Base-by-base conservation (phyloP, 1,284 basidiomycete species). In the Ceratobasidium sp. region DNA sequence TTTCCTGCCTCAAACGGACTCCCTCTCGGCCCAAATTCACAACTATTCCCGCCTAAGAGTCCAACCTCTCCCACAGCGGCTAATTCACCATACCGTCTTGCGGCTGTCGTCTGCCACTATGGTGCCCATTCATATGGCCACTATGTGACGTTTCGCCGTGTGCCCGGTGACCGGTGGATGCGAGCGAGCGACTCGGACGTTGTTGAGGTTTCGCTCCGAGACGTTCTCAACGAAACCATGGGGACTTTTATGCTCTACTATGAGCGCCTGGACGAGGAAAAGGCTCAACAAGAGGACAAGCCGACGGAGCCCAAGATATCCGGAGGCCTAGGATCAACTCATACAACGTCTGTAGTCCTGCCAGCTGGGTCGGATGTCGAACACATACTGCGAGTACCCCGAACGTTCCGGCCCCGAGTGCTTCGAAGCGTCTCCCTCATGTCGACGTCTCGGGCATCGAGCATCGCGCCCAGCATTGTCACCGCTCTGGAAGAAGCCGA, bases 171-270 rank as follows among this genome's bases (percentile, higher is more conserved):
- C 11, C 78, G 90, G 1, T 97, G 95, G 95, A 82, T 95, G 72
- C 83, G 92, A 71, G 88, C 94, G 74, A 92, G 90, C 77, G 95
- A 97, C 80, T 92, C 94, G 75, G 83, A 86, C 12, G 94, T 96
- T 64, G 83, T 86, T 46, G 91, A 93, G 77, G 89, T 91, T 46
- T 89, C 89, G 36, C 84, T 94, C 60, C 88, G 92, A 80, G 84
- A 84, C 69, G 90, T 95, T 75, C 80, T 93, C 61, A 83, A 84
- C 74, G 91, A 93, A 79, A 88, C 88, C 48, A 83, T 85, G 16
- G 87, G 87, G 51, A 91, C 87, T 61, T 95, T 96, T 79, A 92
- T 97, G 90, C 84, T 96, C 49, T 96, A 94, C 78, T 97, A 97
- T 78, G 94, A 97, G 82, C 85, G 88, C 54, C 87, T 90, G 49